Evolutionary conservation across 2,329 filamentous ascomycete species (phyloP).

Genomic region (Xenoacremonium recifei): DNA sequence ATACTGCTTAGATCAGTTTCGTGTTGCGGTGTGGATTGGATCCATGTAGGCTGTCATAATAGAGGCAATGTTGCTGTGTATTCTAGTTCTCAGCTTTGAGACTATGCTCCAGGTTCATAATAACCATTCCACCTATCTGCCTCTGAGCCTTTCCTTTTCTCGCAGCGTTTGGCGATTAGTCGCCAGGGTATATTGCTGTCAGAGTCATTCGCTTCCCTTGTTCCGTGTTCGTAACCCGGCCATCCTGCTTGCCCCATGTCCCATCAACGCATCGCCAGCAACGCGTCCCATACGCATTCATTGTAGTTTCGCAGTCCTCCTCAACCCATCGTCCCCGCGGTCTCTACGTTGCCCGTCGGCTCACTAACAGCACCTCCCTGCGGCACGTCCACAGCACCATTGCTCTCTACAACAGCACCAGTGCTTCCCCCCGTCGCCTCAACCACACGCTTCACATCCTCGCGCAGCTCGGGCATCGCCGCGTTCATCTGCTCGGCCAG

Average conservation of each 20-base stretch:
- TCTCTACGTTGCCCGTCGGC: background rate
- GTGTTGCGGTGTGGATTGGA: slow-evolving; percentile 12
- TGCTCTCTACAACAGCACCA: background rate
- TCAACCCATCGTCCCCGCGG: slow-evolving; percentile 8
- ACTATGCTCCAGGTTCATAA: background rate
- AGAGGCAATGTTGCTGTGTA: slow-evolving; percentile 14
- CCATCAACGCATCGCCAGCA: slow-evolving; percentile 11
- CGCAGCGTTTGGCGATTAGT: no score
- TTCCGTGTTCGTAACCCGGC: background rate
- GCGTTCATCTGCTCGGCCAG: slow-evolving; percentile 57
- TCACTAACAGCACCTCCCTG: background rate
- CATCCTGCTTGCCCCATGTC: background rate
- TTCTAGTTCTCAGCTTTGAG: background rate
- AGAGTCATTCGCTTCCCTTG: no score
- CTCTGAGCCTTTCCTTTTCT: background rate
- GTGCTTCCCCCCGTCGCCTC: slow-evolving; percentile 41
- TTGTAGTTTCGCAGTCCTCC: background rate
- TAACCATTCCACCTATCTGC: background rate
- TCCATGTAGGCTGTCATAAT: slow-evolving; percentile 18
- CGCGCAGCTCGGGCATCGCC: slow-evolving; percentile 58
- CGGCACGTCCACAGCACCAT: background rate
- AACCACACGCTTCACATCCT: slow-evolving; percentile 51
- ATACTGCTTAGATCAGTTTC: slow-evolving; percentile 16
- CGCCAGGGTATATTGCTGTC: slow-evolving; percentile 9
- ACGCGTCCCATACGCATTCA: background rate